phyloP scores from a whole-genome alignment of 2,329 filamentous ascomycete genomes.

The Penicillium sp. region DNA sequence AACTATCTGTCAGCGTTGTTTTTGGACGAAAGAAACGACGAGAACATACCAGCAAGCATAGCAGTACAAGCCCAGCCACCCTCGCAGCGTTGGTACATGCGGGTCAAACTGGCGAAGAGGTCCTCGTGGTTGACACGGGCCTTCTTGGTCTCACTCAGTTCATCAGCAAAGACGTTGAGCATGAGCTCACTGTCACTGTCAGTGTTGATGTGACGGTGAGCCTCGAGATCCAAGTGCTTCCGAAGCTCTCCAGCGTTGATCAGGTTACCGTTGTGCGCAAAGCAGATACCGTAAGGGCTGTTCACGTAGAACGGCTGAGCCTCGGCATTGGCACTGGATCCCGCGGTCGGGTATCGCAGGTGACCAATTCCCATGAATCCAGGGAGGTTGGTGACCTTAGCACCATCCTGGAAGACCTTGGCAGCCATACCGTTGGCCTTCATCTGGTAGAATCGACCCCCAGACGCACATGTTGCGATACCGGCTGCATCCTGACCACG shows the following conservation, averaged over 20 bases:
- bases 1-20: constrained; percentile 17
- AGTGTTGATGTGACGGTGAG: constrained; percentile 85
- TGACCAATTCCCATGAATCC: constrained; percentile 87
- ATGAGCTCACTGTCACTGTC: constrained; percentile 86
- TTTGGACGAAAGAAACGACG: neutral
- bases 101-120: constrained; percentile 69
- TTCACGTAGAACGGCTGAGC: constrained; percentile 94
- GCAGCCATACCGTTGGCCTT: constrained; percentile 89
- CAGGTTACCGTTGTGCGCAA: constrained; percentile 86
- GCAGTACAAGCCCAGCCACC: constrained; percentile 79
- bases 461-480: constrained; percentile 72
- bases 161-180: constrained; percentile 84
- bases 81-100: constrained; percentile 72
- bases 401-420: constrained; percentile 80
- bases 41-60: constrained; percentile 67
- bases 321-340: constrained; percentile 79
- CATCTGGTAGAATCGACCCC: constrained; percentile 81
- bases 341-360: constrained; percentile 85
- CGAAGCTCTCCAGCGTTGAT: constrained; percentile 74
- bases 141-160: constrained; percentile 78
- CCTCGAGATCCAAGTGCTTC: constrained; percentile 72
- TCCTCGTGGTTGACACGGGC: constrained; percentile 76
- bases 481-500: constrained; percentile 87
- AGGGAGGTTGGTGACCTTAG: constrained; percentile 70
- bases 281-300: constrained; percentile 76